Base-by-base conservation (phyloP, 1,284 basidiomycete genomes). In the Papiliotrema fonsecae region DNA sequence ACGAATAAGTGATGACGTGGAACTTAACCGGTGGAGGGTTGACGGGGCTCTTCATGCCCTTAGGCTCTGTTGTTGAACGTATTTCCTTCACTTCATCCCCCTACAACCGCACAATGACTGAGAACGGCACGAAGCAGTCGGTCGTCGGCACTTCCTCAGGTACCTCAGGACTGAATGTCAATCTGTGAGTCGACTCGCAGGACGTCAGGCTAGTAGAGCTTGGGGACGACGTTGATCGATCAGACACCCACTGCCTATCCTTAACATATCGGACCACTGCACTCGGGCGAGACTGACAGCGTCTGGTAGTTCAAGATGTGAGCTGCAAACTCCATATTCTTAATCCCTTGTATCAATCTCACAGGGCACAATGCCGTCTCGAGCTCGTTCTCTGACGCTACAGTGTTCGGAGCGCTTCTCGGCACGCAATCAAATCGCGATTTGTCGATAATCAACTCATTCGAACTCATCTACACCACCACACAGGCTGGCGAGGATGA, bases 191-290 rank as follows among this genome's bases (percentile, higher is more conserved):
- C 14, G 3, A 6, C 5, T 19, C 16, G 2, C 25, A 19, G n/a
- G 28, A 36, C 34, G 22, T n/a, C 38, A 22, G 9, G 18, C 18
- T 13, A 28, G 7, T n/a, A n/a, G n/a, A n/a, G n/a, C n/a, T n/a
- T n/a, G n/a, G n/a, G n/a, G n/a, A n/a, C n/a, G n/a, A 28, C 18
- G 46, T 40, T 49, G 47, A 47, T 36, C 28, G 43, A 54, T 18
- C 65, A 94, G 91, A 47, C 94, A 98, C 73, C 94, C 94, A 25
- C 80, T 97, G 16, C 90, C 96, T 9, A 91, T 98, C 66, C 81
- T 98, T 56, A 97, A 93, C 74, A 87, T 98, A 59, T 96, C 92
- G 1, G 94, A 98, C 64, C 93, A 97, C 75, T 79, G 88, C 58
- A 96, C 88, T 36, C 82, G 96, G 81, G 86, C 86, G 55, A 38